These are phyloP conservation scores for Cladosporium sp. DNA, from an alignment of 2,329 filamentous ascomycete genomes.

Conservation along the genomic window DNA sequence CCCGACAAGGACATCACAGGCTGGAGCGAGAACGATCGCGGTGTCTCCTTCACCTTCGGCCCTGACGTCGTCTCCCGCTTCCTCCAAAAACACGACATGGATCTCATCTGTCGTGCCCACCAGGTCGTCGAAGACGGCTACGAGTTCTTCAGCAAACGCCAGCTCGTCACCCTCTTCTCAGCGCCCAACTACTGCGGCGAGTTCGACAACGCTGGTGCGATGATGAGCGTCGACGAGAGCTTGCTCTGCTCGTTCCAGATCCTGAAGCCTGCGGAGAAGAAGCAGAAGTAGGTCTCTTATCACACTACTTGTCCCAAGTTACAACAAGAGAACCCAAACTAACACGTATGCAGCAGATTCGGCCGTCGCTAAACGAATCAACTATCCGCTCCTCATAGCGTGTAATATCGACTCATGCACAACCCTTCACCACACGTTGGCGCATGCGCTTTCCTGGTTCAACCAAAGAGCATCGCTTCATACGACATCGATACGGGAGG, in stretches of 20 bases:
- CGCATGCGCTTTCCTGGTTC: slow-evolving; percentile 12
- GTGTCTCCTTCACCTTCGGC: slow-evolving; percentile 97
- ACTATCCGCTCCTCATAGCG: neutral
- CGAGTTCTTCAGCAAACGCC: slow-evolving; percentile 98
- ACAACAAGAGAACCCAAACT: slow-evolving; percentile 65
- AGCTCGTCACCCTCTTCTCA: slow-evolving; percentile 95
- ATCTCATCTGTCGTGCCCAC: slow-evolving; percentile 96
- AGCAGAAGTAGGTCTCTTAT: slow-evolving; percentile 88
- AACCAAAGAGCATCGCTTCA: slow-evolving; percentile 14
- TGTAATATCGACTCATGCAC: neutral
- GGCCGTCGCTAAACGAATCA: slow-evolving; percentile 18
- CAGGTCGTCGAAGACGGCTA: slow-evolving; percentile 99
- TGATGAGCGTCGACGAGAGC: slow-evolving; percentile 99
- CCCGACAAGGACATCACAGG: slow-evolving; percentile 99
- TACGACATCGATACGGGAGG: slow-evolving; percentile 5
- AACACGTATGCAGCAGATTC: slow-evolving; percentile 60
- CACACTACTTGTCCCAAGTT: slow-evolving; percentile 60
- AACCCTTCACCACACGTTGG: neutral
- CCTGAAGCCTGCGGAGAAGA: slow-evolving; percentile 99
- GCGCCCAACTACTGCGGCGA: slow-evolving; percentile 99
- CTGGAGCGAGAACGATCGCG: slow-evolving; percentile 98
- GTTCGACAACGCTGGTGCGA: slow-evolving; percentile 98
- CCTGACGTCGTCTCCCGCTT: slow-evolving; percentile 97
- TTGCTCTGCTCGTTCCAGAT: slow-evolving; percentile 99
- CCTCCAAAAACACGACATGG: slow-evolving; percentile 99